Evolutionary conservation across 2,329 filamentous ascomycete genomes (phyloP).

Genomic region (Chaetomiaceae sp.): DNA sequence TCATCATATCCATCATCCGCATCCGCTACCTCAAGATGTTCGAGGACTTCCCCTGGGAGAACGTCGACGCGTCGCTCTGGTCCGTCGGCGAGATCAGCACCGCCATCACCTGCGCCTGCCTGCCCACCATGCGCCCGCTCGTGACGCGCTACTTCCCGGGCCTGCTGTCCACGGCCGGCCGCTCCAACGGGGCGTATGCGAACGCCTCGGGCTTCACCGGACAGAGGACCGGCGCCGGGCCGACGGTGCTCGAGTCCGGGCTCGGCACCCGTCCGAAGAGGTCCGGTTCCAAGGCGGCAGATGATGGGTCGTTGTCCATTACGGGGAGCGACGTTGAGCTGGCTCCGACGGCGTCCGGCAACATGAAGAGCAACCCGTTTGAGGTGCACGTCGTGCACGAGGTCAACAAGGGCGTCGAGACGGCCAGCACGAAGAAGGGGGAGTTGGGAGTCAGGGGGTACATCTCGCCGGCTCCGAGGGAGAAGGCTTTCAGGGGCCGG

Average conservation of each 20-base stretch:
- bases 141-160: slow-evolving; percentile 19
- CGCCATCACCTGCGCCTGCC: slow-evolving; percentile 34
- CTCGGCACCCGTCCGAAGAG: background rate
- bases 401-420: background rate
- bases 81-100: slow-evolving; percentile 34
- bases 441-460: background rate
- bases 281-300: background rate
- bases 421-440: background rate
- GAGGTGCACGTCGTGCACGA: slow-evolving; percentile 12
- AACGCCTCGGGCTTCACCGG: background rate
- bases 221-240: background rate
- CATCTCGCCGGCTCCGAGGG: too few relatives aligned
- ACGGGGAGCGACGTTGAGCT: slow-evolving; percentile 13
- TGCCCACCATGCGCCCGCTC: slow-evolving; percentile 32
- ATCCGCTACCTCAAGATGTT: slow-evolving; percentile 33
- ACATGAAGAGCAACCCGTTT: slow-evolving; percentile 7
- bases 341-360: background rate
- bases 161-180: slow-evolving; percentile 7
- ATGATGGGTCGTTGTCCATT: background rate
- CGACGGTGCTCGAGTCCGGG: background rate
- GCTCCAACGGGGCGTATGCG: background rate
- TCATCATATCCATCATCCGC: slow-evolving; percentile 35
- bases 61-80: slow-evolving; percentile 33
- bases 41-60: slow-evolving; percentile 35
- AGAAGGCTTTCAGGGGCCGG: too few relatives aligned